Evolutionary conservation across 345 rosid species (phyloP), one percentile per base, ranked within the genome.

Genomic region (Lepidium aucheri): DNA sequence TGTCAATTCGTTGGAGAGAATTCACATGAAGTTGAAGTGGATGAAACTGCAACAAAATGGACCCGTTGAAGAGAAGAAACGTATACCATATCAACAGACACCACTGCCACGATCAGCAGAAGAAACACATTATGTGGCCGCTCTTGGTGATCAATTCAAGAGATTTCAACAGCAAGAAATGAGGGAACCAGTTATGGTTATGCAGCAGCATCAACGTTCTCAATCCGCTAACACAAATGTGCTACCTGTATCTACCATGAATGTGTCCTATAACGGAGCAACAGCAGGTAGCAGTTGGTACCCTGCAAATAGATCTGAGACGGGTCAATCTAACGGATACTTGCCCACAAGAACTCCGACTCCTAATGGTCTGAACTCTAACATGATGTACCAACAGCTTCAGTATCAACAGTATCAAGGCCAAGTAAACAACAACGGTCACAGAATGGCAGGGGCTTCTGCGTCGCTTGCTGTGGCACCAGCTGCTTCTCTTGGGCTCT

Each of bases 401-500:
- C 84, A 81, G 32, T 79, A 80, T 75, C 88, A 80, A 11, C 91
- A 81, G 12, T 89, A 73, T 61, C 95, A 91, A 46, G 81, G 86
- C 16, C 74, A 74, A 52, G 47, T 8, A 57, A 59, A 38, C 50
- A 52, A 30, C 49, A 88, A 78, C 57, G 78, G 82, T 62, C 73
- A 75, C 39, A 76, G 86, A 75, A 50, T 68, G 18, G 69, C 74
- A 22, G 64, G 64, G 22, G 34, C 5, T 53, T 53, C 65, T 33
- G 51, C 81, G 2, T 73, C 89, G 7, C 80, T 84, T 15, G 67
- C 87, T 4, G 79, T 87, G 40, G 82, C 93, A 8, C 86, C 95
- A 51, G 92, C 95, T 44, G 84, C 98, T 7, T 89, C 96, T 15
- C 96, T 92, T 39, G 98, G 96, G 7, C 87, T 89, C n/a, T 92